A percentile compares a stretch with the other conserved stretches of the same genome.
Conservation (phyloP, 805 yeast genomes). For the Ogataea ramenticola region DNA sequence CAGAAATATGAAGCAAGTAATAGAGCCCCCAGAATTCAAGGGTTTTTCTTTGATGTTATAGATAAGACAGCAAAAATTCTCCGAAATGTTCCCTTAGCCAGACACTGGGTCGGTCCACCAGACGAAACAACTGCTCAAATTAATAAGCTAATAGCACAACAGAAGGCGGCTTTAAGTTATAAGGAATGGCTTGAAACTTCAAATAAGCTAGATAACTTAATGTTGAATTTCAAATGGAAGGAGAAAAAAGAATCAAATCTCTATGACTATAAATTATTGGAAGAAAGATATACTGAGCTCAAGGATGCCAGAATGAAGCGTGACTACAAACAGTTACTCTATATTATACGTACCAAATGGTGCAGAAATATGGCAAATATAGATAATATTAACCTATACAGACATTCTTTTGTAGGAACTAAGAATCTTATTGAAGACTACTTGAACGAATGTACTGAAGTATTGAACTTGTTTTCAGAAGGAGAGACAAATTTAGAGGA, state of each 20-base stretch:
- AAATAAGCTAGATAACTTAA: constrained; percentile 52
- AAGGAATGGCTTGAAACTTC: constrained; percentile 65
- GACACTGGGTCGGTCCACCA: constrained; percentile 31
- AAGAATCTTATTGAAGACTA: constrained; percentile 78
- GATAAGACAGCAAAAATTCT: constrained; percentile 21
- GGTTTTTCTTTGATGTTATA: neutral
- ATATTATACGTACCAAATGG: constrained; percentile 79
- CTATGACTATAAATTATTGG: constrained; percentile 66
- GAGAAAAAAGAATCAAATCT: constrained; percentile 47
- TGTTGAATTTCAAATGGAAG: constrained; percentile 72
- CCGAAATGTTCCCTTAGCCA: constrained; percentile 25
- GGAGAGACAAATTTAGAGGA: constrained; percentile 48
- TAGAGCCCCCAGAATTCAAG: no score
- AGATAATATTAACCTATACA: constrained; percentile 71
- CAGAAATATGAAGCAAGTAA: neutral
- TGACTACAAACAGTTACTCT: constrained; percentile 57
- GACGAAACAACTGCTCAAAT: constrained; percentile 30
- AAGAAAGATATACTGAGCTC: constrained; percentile 46
- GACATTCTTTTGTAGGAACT: constrained; percentile 80
- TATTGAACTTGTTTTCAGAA: constrained; percentile 32
- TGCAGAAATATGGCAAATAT: constrained; percentile 79
- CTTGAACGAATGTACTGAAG: constrained; percentile 61
- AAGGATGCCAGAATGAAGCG: constrained; percentile 46
- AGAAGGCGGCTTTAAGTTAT: constrained; percentile 38
- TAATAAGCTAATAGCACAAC: constrained; percentile 33